phyloP scores from a whole-genome alignment of 1,284 basidiomycete species.

The Phellopilus nigrolimitatus region DNA sequence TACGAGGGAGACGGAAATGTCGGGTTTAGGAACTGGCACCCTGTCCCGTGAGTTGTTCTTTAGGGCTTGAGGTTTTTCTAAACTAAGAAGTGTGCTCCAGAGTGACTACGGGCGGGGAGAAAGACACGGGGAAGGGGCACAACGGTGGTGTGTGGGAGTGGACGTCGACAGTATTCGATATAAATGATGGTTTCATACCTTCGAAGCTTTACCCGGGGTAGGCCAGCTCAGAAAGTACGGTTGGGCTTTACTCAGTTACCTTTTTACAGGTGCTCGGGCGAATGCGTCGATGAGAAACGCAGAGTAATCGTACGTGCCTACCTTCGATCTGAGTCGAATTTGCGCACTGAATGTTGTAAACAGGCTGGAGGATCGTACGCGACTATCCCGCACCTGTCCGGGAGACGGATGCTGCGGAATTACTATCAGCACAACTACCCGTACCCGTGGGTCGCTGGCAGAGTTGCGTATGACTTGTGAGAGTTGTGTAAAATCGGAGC shows the following conservation, averaged over 20 bases:
- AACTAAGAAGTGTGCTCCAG: slow-evolving; percentile 31
- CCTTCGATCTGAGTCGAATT: not conserved
- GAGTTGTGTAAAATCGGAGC: not conserved
- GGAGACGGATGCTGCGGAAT: slow-evolving; percentile 73
- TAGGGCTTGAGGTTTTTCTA: not conserved
- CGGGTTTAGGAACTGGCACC: slow-evolving; percentile 93
- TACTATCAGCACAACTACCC: slow-evolving; percentile 81
- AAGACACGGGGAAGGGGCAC: slow-evolving; percentile 50
- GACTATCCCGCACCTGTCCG: slow-evolving; percentile 78
- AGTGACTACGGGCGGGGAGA: slow-evolving; percentile 53
- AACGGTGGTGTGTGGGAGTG: slow-evolving; percentile 99
- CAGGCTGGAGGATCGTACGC: slow-evolving; percentile 90
- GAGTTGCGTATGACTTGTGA: slow-evolving; percentile 66
- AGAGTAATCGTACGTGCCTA: slow-evolving; percentile 68
- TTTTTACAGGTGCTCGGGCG: slow-evolving; percentile 63
- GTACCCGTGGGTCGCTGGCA: slow-evolving; percentile 67
- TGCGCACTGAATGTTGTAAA: slow-evolving; percentile 12
- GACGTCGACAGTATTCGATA: slow-evolving; percentile 79
- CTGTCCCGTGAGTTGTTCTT: slow-evolving; percentile 76
- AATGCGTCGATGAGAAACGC: slow-evolving; percentile 87
- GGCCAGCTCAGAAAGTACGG: slow-evolving; percentile 20
- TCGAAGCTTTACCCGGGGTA: slow-evolving; percentile 82
- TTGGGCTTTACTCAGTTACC: not conserved
- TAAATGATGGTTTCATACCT: slow-evolving; percentile 70
- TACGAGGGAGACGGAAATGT: slow-evolving; percentile 75